These are phyloP conservation scores for Xylaria flabelliformis DNA, from an alignment of 495 filamentous ascomycete genomes.

Conservation along the genomic window DNA sequence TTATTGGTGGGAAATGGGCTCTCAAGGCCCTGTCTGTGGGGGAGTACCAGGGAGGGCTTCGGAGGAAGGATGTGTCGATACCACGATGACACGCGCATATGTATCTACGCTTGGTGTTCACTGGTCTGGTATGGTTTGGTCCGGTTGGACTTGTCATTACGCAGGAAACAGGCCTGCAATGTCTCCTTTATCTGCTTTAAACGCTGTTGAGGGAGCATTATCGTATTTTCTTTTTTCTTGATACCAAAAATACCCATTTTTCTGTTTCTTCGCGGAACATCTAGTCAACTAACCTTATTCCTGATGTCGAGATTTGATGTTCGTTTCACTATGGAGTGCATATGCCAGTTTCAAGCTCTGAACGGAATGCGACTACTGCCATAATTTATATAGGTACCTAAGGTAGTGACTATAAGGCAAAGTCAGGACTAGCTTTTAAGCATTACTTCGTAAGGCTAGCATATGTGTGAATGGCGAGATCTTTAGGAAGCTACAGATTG, in stretches of 20 bases:
- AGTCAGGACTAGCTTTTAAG: background rate
- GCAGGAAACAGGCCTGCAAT: conserved; percentile 19
- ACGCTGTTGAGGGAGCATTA: conserved; percentile 15
- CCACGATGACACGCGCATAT: conserved; percentile 27
- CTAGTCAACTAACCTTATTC: background rate
- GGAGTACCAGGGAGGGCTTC: conserved; percentile 4
- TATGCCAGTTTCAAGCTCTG: background rate
- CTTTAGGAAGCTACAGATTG: background rate
- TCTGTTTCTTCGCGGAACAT: background rate
- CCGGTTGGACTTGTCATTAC: conserved; percentile 16
- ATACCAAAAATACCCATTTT: conserved; percentile 22
- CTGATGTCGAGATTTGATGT: background rate
- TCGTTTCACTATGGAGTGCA: background rate
- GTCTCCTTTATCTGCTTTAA: conserved; percentile 13
- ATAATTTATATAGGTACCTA: background rate
- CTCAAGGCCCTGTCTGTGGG: background rate
- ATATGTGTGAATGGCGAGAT: background rate
- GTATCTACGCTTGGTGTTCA: conserved; percentile 28
- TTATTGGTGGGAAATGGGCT: conserved; percentile 4
- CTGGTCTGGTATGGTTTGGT: conserved; percentile 10
- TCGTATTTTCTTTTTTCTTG: background rate
- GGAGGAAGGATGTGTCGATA: conserved; percentile 18
- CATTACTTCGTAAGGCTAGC: background rate
- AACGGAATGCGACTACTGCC: background rate
- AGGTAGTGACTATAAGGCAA: background rate